Conservation (phyloP, 768 basidiomycete genomes). For the Leccinum sublutescens region DNA sequence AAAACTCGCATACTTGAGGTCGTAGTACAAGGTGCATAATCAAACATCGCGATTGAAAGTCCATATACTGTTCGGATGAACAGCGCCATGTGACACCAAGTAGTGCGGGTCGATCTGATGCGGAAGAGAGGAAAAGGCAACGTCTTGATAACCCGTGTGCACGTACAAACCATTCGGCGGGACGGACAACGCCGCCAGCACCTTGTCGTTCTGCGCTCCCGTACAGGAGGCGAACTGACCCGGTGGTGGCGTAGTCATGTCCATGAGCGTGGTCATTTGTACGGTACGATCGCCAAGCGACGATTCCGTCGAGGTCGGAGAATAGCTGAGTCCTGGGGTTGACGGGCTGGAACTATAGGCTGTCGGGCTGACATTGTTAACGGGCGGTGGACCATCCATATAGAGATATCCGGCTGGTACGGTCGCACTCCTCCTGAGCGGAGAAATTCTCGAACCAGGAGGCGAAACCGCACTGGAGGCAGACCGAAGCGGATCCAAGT, state of each 20-base stretch:
- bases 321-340: constrained; percentile 58
- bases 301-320: constrained; percentile 60
- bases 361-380: constrained; percentile 26
- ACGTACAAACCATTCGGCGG: constrained; percentile 20
- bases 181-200: constrained; percentile 17
- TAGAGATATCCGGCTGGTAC: constrained; percentile 37
- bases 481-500: constrained; percentile 3
- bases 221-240: constrained; percentile 36
- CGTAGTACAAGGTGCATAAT: constrained; percentile 2
- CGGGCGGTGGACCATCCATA: constrained; percentile 12
- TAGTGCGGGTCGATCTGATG: constrained; percentile 15
- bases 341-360: constrained; percentile 39
- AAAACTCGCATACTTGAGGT: constrained; percentile 1
- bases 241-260: constrained; percentile 38
- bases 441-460: constrained; percentile 13
- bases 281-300: constrained; percentile 54
- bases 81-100: constrained; percentile 12
- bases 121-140: constrained; percentile 3
- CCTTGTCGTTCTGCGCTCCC: constrained; percentile 37
- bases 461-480: constrained; percentile 10
- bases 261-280: constrained; percentile 54
- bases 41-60: constrained; percentile 17
- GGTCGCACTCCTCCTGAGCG: constrained; percentile 43
- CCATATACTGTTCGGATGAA: constrained; percentile 16
- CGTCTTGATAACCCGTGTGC: constrained; percentile 19